These are phyloP conservation scores for Nannochloris sp. DNA, from an alignment of 139 green algal species.

Conservation along the genomic window DNA sequence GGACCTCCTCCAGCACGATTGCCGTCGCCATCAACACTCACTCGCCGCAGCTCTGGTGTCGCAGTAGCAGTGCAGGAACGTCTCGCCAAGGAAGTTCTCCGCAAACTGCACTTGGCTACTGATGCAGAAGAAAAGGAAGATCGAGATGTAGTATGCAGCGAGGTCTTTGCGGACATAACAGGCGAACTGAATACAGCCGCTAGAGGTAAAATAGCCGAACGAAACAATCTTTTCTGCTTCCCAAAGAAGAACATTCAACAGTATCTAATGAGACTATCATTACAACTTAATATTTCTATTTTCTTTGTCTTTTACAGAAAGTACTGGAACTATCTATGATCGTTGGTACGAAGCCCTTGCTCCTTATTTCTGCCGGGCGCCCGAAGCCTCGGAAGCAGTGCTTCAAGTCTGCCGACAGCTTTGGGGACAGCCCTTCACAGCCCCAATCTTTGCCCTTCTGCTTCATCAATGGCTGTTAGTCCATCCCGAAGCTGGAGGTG, in stretches of 20 bases:
- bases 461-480: conserved; percentile 71
- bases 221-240: not conserved
- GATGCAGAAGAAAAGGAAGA: conserved; percentile 67
- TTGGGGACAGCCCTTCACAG: conserved; percentile 65
- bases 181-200: conserved; percentile 49
- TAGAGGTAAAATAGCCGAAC: conserved; percentile 22
- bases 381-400: conserved; percentile 43
- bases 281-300: not conserved
- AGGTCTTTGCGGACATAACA: conserved; percentile 79
- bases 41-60: too few relatives aligned
- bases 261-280: not conserved
- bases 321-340: conserved; percentile 14
- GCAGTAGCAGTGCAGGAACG: conserved; percentile 22
- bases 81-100: conserved; percentile 49
- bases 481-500: conserved; percentile 37
- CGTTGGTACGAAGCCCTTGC: conserved; percentile 61
- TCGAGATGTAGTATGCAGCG: conserved; percentile 63
- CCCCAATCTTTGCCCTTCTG: conserved; percentile 63
- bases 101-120: conserved; percentile 52
- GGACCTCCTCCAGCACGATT: too few relatives aligned
- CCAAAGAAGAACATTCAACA: too few relatives aligned
- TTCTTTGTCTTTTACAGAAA: not conserved
- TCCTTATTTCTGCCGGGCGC: conserved; percentile 40
- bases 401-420: conserved; percentile 60
- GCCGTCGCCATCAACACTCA: too few relatives aligned